Evolutionary conservation across 441 rosid genomes (phyloP).

Genomic region (Theobroma grandiflorum): DNA sequence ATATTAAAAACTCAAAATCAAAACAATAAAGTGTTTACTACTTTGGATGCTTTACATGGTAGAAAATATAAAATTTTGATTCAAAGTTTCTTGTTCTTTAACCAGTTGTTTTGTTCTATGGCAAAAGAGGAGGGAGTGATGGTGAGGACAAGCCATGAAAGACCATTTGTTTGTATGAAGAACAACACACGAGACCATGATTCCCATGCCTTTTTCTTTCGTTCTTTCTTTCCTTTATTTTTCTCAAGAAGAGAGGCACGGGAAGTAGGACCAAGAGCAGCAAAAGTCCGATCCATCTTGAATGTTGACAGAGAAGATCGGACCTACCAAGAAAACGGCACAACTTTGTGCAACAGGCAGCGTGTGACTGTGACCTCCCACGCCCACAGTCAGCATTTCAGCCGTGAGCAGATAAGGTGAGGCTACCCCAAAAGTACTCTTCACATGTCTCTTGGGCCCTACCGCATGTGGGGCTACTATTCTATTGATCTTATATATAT

Average conservation of each 20-base stretch:
- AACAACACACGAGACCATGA: background rate
- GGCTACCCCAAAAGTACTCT: background rate
- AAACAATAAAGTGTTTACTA: too few relatives aligned
- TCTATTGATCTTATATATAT: background rate
- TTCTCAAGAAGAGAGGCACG: background rate
- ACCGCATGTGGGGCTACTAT: conserved; percentile 24
- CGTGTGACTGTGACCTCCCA: background rate
- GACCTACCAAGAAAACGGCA: background rate
- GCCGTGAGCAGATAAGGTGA: conserved; percentile 14
- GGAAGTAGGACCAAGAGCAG: background rate
- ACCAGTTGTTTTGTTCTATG: too few relatives aligned
- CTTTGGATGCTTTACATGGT: too few relatives aligned
- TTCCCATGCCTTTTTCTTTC: background rate
- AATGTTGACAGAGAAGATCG: background rate
- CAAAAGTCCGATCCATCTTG: background rate
- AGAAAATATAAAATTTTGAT: too few relatives aligned
- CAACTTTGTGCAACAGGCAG: background rate
- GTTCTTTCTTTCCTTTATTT: too few relatives aligned
- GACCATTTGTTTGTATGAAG: background rate
- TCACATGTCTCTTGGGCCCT: conserved; percentile 27
- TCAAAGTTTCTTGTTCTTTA: too few relatives aligned
- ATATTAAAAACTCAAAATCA: too few relatives aligned
- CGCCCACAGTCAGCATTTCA: background rate
- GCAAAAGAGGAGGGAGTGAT: too few relatives aligned
- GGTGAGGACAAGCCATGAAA: background rate